These are phyloP conservation scores for Debaryomyces nepalensis DNA, from an alignment of 1,139 yeast genomes.

Conservation along the genomic window DNA sequence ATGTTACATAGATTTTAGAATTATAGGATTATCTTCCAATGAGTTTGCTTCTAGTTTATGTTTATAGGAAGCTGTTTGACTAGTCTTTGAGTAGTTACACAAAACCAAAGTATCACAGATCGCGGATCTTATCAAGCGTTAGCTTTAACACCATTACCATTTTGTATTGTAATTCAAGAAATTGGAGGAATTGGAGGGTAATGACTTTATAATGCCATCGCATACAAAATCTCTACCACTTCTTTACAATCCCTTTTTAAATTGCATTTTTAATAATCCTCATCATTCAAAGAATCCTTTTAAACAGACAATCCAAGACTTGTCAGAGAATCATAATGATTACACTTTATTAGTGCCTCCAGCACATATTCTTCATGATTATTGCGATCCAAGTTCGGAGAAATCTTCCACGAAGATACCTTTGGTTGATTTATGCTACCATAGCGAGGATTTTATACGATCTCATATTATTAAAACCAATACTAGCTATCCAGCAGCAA, in stretches of 20 bases:
- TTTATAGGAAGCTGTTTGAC: no score
- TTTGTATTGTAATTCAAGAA: no score
- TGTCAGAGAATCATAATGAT: conserved; percentile 47
- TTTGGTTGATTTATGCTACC: conserved; percentile 60
- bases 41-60: no score
- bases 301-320: conserved; percentile 47
- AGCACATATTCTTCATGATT: conserved; percentile 52
- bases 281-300: conserved; percentile 56
- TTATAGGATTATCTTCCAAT: no score
- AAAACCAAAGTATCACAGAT: conserved; percentile 3
- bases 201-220: conserved; percentile 12
- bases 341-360: conserved; percentile 69
- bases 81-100: conserved; percentile 5
- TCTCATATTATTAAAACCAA: conserved; percentile 63
- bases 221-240: conserved; percentile 30
- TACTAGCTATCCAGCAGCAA: conserved; percentile 25
- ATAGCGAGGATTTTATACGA: conserved; percentile 65
- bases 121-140: conserved; percentile 5
- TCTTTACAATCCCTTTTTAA: conserved; percentile 66
- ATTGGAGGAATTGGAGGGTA: conserved; percentile 1
- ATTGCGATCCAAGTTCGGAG: conserved; percentile 53
- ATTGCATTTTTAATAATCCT: conserved; percentile 71
- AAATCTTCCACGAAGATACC: conserved; percentile 33
- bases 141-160: no score
- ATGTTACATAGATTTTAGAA: no score